Percentiles rank a stretch among this genome's conserved stretches.
Evolutionary conservation across 306 rosid species (phyloP).

Genomic region (Astragalus membranaceus): DNA sequence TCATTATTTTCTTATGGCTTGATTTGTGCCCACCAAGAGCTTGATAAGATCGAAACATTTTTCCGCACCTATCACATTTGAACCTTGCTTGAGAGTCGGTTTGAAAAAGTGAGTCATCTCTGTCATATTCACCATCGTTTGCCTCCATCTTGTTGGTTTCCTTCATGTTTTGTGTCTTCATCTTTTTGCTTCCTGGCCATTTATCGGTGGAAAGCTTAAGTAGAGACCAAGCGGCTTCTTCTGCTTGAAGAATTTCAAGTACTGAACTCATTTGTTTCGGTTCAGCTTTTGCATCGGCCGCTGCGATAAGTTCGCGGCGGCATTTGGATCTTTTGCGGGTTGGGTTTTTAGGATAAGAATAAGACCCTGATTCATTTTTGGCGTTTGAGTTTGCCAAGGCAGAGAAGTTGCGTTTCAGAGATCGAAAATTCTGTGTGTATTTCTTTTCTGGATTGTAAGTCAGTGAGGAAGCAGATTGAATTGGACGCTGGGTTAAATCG

Average conservation of each 20-base stretch:
- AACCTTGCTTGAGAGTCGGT: not conserved
- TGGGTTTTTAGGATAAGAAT: slow-evolving; percentile 1
- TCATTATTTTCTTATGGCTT: slow-evolving; percentile 33
- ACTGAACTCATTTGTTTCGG: slow-evolving; percentile 8
- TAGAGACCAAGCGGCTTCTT: slow-evolving; percentile 43
- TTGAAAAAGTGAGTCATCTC: not conserved
- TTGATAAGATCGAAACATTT: slow-evolving; percentile 39
- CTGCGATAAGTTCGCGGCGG: not conserved
- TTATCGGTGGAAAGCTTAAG: slow-evolving; percentile 33
- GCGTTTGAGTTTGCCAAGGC: not conserved
- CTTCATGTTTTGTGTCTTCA: not conserved
- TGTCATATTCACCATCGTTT: not conserved
- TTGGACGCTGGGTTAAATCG: not conserved
- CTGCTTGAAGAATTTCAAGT: slow-evolving; percentile 2
- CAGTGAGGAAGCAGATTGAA: not conserved
- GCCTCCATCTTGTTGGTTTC: not conserved
- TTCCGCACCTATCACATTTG: slow-evolving; percentile 42
- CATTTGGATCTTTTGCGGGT: slow-evolving; percentile 44
- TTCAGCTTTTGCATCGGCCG: not conserved
- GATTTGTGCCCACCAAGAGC: slow-evolving; percentile 67
- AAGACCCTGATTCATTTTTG: slow-evolving; percentile 12
- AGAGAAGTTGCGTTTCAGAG: not conserved
- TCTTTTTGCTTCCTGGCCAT: slow-evolving; percentile 18
- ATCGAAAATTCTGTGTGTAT: not conserved
- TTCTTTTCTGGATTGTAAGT: not conserved